These are phyloP conservation scores for Strobilomyces confusus DNA, from an alignment of 768 basidiomycete species.

Conservation along the genomic window DNA sequence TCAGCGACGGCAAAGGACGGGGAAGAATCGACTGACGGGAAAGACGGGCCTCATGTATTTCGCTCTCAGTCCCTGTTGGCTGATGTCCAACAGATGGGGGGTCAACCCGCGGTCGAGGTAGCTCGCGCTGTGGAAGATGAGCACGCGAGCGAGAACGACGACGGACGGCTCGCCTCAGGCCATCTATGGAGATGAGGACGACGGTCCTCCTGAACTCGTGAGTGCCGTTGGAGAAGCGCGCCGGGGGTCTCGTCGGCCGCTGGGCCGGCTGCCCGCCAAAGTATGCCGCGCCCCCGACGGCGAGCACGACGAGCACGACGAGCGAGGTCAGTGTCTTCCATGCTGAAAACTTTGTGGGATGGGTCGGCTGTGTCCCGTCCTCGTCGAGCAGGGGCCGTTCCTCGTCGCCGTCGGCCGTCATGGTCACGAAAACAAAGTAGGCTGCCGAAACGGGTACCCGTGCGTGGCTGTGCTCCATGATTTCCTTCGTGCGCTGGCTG, in stretches of 20 bases:
- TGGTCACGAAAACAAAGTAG: not conserved
- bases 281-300: conserved; percentile 11
- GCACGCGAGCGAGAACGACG: not conserved
- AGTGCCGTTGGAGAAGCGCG: conserved; percentile 71
- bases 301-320: conserved; percentile 11
- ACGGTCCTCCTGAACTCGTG: conserved; percentile 79
- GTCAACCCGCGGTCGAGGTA: conserved; percentile 85
- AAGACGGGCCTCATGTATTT: conserved; percentile 87
- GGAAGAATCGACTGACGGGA: conserved; percentile 56
- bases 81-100: conserved; percentile 76
- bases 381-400: conserved; percentile 24
- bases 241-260: conserved; percentile 3
- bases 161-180: conserved; percentile 52
- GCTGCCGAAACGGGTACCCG: no score
- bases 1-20: conserved; percentile 1
- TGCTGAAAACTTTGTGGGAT: no score
- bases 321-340: conserved; percentile 18
- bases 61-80: conserved; percentile 79
- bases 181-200: conserved; percentile 83
- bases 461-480: conserved; percentile 23
- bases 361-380: not conserved
- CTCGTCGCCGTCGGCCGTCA: conserved; percentile 18
- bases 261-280: not conserved
- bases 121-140: conserved; percentile 54
- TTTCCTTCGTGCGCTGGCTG: conserved; percentile 7